Percentiles rank a stretch among this genome's conserved stretches.
Evolutionary conservation across 495 filamentous ascomycete species (phyloP).

Genomic region (Aspergillus egyptiacus): DNA sequence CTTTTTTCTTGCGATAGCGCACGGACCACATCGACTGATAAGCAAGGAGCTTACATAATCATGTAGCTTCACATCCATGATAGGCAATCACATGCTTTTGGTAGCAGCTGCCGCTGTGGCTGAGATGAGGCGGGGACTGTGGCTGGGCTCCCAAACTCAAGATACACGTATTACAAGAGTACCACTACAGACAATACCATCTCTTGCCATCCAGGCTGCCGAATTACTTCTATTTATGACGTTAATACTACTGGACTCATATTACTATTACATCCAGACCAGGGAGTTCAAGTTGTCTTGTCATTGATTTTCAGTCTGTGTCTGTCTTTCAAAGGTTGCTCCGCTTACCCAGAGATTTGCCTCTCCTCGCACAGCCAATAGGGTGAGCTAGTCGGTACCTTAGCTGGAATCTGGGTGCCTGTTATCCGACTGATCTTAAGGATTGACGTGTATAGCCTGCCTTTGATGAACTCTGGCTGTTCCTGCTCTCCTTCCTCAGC

Average conservation of each 20-base stretch:
- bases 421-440: constrained; percentile 6
- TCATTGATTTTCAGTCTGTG: too few relatives aligned
- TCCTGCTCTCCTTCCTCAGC: neutral
- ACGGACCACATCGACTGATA: constrained; percentile 15
- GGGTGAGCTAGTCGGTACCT: neutral
- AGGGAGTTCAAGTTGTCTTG: too few relatives aligned
- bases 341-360: neutral
- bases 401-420: constrained; percentile 15
- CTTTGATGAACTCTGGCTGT: neutral
- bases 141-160: too few relatives aligned
- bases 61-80: neutral
- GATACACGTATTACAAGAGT: constrained; percentile 3
- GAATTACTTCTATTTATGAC: too few relatives aligned
- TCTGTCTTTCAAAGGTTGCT: too few relatives aligned
- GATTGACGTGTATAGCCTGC: constrained; percentile 3
- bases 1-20: constrained; percentile 22
- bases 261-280: too few relatives aligned
- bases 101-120: neutral
- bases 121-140: neutral
- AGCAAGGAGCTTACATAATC: constrained; percentile 13
- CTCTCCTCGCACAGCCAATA: constrained; percentile 3
- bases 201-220: neutral
- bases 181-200: neutral
- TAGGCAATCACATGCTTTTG: constrained; percentile 4
- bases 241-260: too few relatives aligned